Evolutionary conservation across 805 yeast genomes (phyloP).

Genomic region (Schizosaccharomyces lindneri): DNA sequence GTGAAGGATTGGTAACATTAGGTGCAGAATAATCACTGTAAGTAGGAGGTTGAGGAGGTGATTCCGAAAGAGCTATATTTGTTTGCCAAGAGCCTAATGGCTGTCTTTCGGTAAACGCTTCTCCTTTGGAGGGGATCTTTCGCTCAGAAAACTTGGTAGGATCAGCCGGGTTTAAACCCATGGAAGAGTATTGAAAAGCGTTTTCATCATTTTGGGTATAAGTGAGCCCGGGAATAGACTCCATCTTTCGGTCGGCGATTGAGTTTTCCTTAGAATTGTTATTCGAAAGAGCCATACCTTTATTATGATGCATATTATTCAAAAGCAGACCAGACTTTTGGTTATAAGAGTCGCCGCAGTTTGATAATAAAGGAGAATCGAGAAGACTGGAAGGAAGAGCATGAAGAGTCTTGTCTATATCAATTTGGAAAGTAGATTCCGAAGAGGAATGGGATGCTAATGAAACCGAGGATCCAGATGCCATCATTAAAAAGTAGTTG

Average conservation of each 20-base stretch:
- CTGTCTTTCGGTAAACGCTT: neutral
- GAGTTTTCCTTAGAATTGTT: neutral
- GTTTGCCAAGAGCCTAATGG: neutral
- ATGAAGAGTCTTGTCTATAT: neutral
- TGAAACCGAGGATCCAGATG: neutral
- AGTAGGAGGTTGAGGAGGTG: neutral
- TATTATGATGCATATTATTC: neutral
- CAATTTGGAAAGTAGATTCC: neutral
- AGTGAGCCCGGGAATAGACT: no score
- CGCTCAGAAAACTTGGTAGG: neutral
- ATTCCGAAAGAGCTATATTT: neutral
- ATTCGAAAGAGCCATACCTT: neutral
- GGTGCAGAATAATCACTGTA: neutral
- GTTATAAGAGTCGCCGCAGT: neutral
- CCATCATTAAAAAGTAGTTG: neutral
- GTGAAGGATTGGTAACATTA: neutral
- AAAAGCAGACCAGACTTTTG: neutral
- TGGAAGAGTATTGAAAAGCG: neutral
- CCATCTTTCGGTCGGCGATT: neutral
- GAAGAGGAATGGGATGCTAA: neutral
- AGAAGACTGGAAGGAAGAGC: neutral
- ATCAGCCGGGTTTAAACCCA: neutral
- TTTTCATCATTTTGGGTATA: neutral
- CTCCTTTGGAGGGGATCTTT: neutral
- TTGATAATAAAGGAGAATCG: neutral